Conservation (phyloP, 441 rosid species). For the Adansonia madagascariensis region DNA sequence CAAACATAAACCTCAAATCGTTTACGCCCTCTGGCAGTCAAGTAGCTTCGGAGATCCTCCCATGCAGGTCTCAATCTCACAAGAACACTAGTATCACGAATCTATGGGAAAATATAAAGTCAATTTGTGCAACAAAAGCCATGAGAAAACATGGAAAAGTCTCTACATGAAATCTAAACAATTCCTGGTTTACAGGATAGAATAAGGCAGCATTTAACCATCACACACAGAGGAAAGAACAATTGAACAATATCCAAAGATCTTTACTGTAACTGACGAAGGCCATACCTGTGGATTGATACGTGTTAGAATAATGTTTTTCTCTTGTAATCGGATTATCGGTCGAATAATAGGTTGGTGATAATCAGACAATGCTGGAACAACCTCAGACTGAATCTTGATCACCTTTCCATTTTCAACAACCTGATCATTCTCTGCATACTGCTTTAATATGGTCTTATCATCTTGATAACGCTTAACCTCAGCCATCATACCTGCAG, state of each 20-base stretch:
- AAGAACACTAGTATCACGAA: constrained; percentile 98
- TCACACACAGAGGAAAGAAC: background rate
- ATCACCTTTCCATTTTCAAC: constrained; percentile 88
- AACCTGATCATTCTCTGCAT: constrained; percentile 84
- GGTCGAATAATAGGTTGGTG: constrained; percentile 83
- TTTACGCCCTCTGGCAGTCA: constrained; percentile 96
- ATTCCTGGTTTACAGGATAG: background rate
- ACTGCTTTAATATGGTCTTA: constrained; percentile 80
- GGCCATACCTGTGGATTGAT: constrained; percentile 84
- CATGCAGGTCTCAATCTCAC: constrained; percentile 99
- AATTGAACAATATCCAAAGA: background rate
- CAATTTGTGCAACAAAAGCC: constrained; percentile 18
- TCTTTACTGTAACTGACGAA: constrained; percentile 18
- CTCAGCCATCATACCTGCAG: constrained; percentile 73
- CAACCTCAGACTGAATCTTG: constrained; percentile 70
- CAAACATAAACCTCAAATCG: constrained; percentile 99
- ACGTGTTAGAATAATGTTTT: constrained; percentile 84
- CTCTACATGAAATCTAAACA: background rate
- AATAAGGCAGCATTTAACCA: constrained; percentile 7
- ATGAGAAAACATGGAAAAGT: background rate
- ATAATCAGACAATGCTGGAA: constrained; percentile 75
- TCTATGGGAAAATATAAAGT: constrained; percentile 42
- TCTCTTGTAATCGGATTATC: constrained; percentile 79
- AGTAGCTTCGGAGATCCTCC: constrained; percentile 94
- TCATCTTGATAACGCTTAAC: constrained; percentile 91